Evolutionary conservation across 768 basidiomycete species (phyloP), one percentile per base, ranked within the genome.

Genomic region (Lanmaoa pseudosensibilis): DNA sequence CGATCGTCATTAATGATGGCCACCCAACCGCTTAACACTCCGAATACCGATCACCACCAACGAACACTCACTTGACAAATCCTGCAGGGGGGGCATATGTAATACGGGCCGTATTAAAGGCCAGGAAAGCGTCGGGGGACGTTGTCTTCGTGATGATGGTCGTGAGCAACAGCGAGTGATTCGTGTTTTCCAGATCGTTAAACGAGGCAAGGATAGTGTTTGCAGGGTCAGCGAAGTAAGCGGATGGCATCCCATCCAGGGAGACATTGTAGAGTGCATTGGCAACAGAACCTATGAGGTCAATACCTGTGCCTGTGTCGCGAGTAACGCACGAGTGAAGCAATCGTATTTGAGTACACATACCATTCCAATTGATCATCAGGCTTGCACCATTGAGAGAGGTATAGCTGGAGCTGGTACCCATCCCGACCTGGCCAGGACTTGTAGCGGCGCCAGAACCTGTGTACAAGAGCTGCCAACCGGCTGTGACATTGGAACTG

Each of bases 401-500:
- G n/a, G 89, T 90, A 54, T 82, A 74, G 64, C 91, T 89, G 27
- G 73, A 75, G 58, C 81, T 86, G 7, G 76, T 77, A 12, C 88
- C 88, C 39, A 72, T 75, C 15, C 83, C 86, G 40, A 73, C 69
- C 50, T 77, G 68, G 16, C 81, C 82, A 16, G 72, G 65, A 18
- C 57, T 54, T 16, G 67, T 59, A 0, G 78, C 75, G 51, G 80
- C 84, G 9, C 83, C 84, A 13, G 83, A 80, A 40, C 41, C 47
- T 3, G 74, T 70, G 70, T 80, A 89, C 71, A 77, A 81, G 18
- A 87, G 81, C 66, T 83, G 84, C 90, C 90, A 92, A 65, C 88
- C 88, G 27, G 75, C 77, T 19, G 69, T 63, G 40, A 83, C 63
- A 62, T 84, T 75, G 1, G 81, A 70, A 48, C 77, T 68, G 39